Conservation (phyloP, 352 stramenopile species). For the Globisporangium irregulare region DNA sequence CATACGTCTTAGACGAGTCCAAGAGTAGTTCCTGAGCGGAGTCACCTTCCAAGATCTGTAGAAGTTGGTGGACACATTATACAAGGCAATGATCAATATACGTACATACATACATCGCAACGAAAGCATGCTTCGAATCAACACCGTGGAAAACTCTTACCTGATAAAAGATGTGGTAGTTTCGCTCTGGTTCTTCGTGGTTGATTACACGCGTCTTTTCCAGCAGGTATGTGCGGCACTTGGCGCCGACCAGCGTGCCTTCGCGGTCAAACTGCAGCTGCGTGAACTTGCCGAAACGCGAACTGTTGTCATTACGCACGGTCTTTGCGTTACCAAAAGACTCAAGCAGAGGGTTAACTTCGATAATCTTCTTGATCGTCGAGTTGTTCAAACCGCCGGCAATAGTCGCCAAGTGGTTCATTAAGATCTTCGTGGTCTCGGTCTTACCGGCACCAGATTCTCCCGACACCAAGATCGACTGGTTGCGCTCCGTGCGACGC, state of each 20-base stretch:
- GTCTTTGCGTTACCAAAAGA: slow-evolving; percentile 98
- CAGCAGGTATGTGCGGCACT: slow-evolving; percentile 95
- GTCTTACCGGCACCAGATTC: slow-evolving; percentile 92
- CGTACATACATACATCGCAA: background rate
- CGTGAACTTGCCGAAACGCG: slow-evolving; percentile 97
- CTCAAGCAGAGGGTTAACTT: slow-evolving; percentile 98
- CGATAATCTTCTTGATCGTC: slow-evolving; percentile 96
- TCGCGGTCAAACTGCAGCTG: slow-evolving; percentile 91
- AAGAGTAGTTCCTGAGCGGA: slow-evolving; percentile 47
- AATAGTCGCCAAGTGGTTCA: slow-evolving; percentile 84
- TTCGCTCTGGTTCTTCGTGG: slow-evolving; percentile 91
- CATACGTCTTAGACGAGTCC: slow-evolving; percentile 47
- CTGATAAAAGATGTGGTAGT: slow-evolving; percentile 98
- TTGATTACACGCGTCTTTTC: slow-evolving; percentile 97
- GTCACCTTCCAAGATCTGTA: slow-evolving; percentile 48
- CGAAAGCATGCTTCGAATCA: background rate
- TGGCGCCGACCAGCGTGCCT: slow-evolving; percentile 88
- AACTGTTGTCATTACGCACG: slow-evolving; percentile 97
- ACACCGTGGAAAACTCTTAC: background rate
- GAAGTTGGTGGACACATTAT: background rate
- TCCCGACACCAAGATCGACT: slow-evolving; percentile 84
- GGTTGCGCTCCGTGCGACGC: slow-evolving; percentile 64
- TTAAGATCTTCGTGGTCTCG: slow-evolving; percentile 93
- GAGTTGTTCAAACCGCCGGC: slow-evolving; percentile 84
- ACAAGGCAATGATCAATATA: background rate